Evolutionary conservation across 352 stramenopile genomes (phyloP), one percentile per base, ranked within the genome.

Genomic region (Sclerospora graminicola): DNA sequence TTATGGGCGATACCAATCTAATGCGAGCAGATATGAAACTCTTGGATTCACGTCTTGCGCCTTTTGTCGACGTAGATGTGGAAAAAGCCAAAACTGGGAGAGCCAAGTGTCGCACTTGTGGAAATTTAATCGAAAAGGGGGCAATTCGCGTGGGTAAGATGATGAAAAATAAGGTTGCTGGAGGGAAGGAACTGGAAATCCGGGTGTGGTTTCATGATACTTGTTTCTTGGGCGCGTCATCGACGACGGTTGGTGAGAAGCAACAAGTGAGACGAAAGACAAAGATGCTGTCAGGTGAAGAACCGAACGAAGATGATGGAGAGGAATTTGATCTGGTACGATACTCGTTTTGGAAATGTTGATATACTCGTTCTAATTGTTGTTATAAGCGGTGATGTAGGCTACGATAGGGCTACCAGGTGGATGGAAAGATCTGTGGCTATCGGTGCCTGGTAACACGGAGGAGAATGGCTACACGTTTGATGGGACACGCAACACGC

Each of bases 1-100:
- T 89, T 45, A 86, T 89, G 74, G 78, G 72, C 15, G 78, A 89
- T 35, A 87, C 56, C 4, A 87, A 89, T 51, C 45, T 89, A 18
- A 33, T 89, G 15, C 57, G 57, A 14, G 50, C 50, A 0, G 78
- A 89, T 35, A 65, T 84, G 54, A 77, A 69, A 36, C 41, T 84
- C 14, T 50, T 87, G 39, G 74, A 86, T 53, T 29, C 48, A 26
- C 30, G 43, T 14, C 39, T 68, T 7, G 58, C 57, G 0, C 48
- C 21, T 1, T 43, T 65, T 9, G 59, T 51, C 2, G 60, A 78
- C 37, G 38, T 89, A 19, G 63, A 69, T 6, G 52, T 86, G 4
- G 78, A 86, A 31, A 31, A 54, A 3, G 72, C 78, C 15, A 81
- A 76, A 29, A 67, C 43, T 0, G 57, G 46, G 10, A 62, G 74